Percentiles rank a stretch among this genome's conserved stretches.
Conservation (phyloP, 2,329 filamentous ascomycete genomes). For the Aureobasidium subglaciale region DNA sequence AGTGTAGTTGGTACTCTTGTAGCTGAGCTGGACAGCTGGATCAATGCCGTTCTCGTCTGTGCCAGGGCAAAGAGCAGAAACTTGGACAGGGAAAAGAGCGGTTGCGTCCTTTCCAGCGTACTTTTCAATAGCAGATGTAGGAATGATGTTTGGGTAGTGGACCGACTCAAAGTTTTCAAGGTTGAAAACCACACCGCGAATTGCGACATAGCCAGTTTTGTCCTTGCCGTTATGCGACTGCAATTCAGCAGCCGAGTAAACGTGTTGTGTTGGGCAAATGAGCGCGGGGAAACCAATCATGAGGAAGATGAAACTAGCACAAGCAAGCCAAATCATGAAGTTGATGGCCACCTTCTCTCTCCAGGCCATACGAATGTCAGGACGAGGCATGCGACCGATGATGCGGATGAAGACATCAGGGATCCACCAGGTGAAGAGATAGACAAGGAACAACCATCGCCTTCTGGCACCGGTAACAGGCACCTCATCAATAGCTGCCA, state of each 20-base stretch:
- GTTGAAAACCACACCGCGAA: conserved; percentile 86
- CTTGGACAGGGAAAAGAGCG: conserved; percentile 83
- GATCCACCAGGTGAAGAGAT: conserved; percentile 74
- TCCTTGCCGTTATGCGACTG: conserved; percentile 65
- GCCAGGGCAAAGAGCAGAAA: conserved; percentile 83
- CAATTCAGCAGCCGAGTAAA: conserved; percentile 74
- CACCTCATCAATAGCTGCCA: conserved; percentile 84
- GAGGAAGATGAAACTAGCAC: conserved; percentile 73
- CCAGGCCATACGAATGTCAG: conserved; percentile 90
- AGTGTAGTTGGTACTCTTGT: conserved; percentile 67
- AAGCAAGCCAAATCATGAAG: conserved; percentile 88
- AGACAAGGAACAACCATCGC: conserved; percentile 83
- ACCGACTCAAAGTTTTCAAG: conserved; percentile 62
- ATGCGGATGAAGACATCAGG: conserved; percentile 75
- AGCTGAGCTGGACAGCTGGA: conserved; percentile 74
- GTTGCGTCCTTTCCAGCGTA: conserved; percentile 89
- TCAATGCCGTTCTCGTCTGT: conserved; percentile 60
- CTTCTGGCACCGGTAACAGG: conserved; percentile 72
- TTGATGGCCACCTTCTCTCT: conserved; percentile 98
- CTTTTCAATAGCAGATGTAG: conserved; percentile 57
- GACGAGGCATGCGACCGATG: conserved; percentile 79
- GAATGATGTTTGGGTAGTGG: conserved; percentile 69
- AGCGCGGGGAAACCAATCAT: conserved; percentile 70
- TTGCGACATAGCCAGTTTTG: conserved; percentile 62
- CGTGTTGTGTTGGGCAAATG: conserved; percentile 86